Base-by-base conservation (phyloP, 1,139 yeast genomes). In the Petasospora fabianii region DNA sequence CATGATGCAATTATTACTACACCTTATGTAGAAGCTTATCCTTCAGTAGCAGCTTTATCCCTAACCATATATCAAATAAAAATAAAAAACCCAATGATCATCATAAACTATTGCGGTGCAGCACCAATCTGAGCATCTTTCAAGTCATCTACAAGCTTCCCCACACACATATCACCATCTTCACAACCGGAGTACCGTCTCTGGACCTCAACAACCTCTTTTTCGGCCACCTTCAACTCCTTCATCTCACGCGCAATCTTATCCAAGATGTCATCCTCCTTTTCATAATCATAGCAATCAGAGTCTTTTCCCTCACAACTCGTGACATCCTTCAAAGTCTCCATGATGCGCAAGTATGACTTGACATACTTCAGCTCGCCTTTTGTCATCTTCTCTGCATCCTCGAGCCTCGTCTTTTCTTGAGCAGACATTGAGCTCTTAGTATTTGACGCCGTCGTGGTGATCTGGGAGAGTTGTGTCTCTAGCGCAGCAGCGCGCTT, bases 241-340 rank as follows among this genome's bases (percentile, higher is more conserved):
- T 16, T 30, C 47, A 43, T 47, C 4, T 42, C 44, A 7, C 18
- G 17, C 2, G 36, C 41, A 14, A 49, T 44, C 14, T 24, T 22
- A 26, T 46, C 44, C 32, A 49, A 34, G 5, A 49, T 41, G 36
- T 42, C 39, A 34, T 42, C 41, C 36, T 49, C 53, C 24, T 38
- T 42, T 4, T 46, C 50, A 28, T 47, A 49, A 32, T 49, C 49
- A 26, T 49, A 49, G 14, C 36, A 34, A 11, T 24, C n/a, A n/a
- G n/a, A n/a, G n/a, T n/a, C 28, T 8, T 31, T 37, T 9, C 32
- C 32, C 3, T 42, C 38, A 20, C 46, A 37, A 5, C 29, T 30
- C 12, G 32, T 20, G 24, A 47, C 46, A 5, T 36, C 30, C 12
- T 36, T 36, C n/a, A 47, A 34, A 13, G 32, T 35, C 30, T 38